Conservation (phyloP, 257 asterid species). For the Solanum arcanum region DNA sequence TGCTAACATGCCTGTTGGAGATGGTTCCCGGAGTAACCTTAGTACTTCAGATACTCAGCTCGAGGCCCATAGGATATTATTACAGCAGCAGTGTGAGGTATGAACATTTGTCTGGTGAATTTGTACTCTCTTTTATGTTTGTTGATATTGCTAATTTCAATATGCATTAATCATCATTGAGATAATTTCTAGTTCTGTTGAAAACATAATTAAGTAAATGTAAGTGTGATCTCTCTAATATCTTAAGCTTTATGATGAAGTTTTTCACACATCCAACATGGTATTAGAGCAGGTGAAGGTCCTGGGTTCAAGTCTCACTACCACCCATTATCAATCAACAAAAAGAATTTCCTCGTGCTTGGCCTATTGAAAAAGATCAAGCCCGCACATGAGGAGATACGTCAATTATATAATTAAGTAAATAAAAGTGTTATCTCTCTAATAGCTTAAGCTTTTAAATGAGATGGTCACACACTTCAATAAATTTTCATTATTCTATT, state of each 20-base stretch:
- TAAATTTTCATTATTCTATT: neutral
- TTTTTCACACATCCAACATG: neutral
- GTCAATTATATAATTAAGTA: neutral
- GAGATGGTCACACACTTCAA: neutral
- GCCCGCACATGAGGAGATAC: neutral
- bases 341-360: neutral
- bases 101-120: neutral
- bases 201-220: neutral
- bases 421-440: neutral
- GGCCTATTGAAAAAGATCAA: neutral
- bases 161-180: neutral
- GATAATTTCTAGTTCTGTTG: neutral
- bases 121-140: neutral
- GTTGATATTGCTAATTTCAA: neutral
- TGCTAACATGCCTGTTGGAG: neutral
- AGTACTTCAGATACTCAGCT: constrained; percentile 24
- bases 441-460: no score
- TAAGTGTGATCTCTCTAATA: neutral
- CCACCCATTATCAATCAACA: neutral
- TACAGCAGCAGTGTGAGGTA: constrained; percentile 80
- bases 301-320: neutral
- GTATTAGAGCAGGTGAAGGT: neutral
- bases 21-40: neutral
- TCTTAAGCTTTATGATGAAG: neutral
- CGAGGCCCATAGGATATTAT: constrained; percentile 39